These are phyloP conservation scores for Cornus florida DNA, from an alignment of 148 eudicot genomes.

Conservation along the genomic window DNA sequence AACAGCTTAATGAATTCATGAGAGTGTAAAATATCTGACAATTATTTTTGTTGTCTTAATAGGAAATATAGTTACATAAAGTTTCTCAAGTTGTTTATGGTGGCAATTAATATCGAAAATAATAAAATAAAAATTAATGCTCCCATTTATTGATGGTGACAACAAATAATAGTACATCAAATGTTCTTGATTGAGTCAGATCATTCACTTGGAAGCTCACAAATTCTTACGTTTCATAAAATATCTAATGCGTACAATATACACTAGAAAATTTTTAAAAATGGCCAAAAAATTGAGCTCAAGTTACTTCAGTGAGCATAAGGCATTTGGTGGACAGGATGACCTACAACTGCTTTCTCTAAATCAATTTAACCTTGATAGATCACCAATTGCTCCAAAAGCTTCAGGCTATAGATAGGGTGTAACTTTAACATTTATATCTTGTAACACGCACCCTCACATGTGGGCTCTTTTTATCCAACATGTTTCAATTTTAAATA, in stretches of 20 bases:
- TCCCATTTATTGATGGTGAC: not conserved
- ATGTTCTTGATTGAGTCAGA: not conserved
- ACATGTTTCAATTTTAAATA: too few relatives aligned
- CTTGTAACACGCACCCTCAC: too few relatives aligned
- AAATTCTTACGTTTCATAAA: too few relatives aligned
- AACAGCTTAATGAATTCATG: not conserved
- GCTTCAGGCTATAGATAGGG: too few relatives aligned
- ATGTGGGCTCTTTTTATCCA: too few relatives aligned
- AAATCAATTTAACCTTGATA: not conserved
- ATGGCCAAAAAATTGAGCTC: not conserved
- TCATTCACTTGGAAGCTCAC: not conserved
- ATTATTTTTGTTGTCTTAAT: not conserved
- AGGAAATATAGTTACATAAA: not conserved
- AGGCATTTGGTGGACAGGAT: not conserved
- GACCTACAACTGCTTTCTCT: not conserved
- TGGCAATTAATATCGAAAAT: not conserved
- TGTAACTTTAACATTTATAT: too few relatives aligned
- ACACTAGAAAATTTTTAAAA: not conserved
- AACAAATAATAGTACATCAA: not conserved
- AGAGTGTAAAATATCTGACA: conserved; percentile 9
- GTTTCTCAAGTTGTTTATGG: not conserved
- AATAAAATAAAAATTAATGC: not conserved
- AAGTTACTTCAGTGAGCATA: not conserved
- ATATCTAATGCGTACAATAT: not conserved
- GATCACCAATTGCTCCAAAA: too few relatives aligned